A percentile compares a stretch with the other conserved stretches of the same genome.
Conservation (phyloP, 177 flowering plant species). For the Telopea speciosissima region DNA sequence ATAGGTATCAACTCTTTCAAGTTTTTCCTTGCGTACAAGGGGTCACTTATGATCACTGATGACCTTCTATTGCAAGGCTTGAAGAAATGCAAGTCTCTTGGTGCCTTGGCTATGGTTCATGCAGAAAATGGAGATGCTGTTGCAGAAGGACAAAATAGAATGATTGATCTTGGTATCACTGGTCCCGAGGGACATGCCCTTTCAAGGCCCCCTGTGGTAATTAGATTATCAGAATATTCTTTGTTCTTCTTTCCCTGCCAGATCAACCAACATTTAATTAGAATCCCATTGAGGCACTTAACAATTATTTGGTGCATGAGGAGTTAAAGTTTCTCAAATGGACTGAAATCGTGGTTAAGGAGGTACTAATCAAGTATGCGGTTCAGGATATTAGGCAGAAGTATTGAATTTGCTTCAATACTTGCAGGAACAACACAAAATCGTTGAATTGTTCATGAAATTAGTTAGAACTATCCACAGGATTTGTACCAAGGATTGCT, state of each 20-base stretch:
- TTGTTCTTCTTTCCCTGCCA: background rate
- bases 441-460: background rate
- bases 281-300: background rate
- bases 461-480: background rate
- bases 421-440: background rate
- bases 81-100: conserved; percentile 90
- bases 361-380: too few relatives aligned
- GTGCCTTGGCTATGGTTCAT: conserved; percentile 96
- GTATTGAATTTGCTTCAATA: background rate
- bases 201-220: conserved; percentile 93
- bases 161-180: conserved; percentile 90
- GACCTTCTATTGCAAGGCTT: conserved; percentile 77
- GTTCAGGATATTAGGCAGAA: too few relatives aligned
- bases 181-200: conserved; percentile 98
- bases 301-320: background rate
- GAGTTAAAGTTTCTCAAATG: background rate
- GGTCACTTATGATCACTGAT: conserved; percentile 67
- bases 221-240: background rate
- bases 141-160: conserved; percentile 78
- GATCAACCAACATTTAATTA: background rate
- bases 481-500: background rate
- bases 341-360: too few relatives aligned
- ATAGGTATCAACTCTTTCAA: conserved; percentile 94
- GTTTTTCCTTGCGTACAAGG: conserved; percentile 91
- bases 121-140: conserved; percentile 99